phyloP scores from a whole-genome alignment of 2,329 filamentous ascomycete genomes.

The Diaporthe citrichinensis region DNA sequence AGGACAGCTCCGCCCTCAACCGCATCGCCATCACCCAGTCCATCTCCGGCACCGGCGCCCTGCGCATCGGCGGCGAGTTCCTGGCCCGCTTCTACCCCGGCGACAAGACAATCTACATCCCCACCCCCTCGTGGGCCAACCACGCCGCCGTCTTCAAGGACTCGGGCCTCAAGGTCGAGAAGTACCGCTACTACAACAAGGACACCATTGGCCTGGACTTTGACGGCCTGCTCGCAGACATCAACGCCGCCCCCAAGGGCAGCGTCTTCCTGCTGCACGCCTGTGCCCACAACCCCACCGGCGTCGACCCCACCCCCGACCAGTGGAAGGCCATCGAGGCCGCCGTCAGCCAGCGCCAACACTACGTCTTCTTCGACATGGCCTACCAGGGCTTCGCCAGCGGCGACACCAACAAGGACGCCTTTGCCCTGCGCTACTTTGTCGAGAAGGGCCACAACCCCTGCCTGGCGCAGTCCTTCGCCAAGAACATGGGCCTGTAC shows the following conservation, averaged over 20 bases:
- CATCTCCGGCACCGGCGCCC: constrained; percentile 96
- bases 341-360: constrained; percentile 86
- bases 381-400: constrained; percentile 98
- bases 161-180: constrained; percentile 89
- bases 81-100: constrained; percentile 91
- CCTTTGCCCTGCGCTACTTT: constrained; percentile 94
- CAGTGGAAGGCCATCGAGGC: constrained; percentile 95
- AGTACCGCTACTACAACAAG: constrained; percentile 99
- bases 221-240: constrained; percentile 89
- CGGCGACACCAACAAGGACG: constrained; percentile 91
- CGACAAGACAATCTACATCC: constrained; percentile 96
- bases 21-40: constrained; percentile 95
- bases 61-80: constrained; percentile 95
- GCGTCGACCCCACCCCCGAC: constrained; percentile 90
- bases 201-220: constrained; percentile 98
- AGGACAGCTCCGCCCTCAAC: constrained; percentile 81
- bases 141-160: constrained; percentile 97
- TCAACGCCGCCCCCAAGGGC: constrained; percentile 88
- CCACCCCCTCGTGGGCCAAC: constrained; percentile 97
- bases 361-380: constrained; percentile 99
- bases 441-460: constrained; percentile 92
- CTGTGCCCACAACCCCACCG: constrained; percentile 98
- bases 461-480: constrained; percentile 92
- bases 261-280: constrained; percentile 96
- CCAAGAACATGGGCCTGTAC: constrained; percentile 99